Conservation (phyloP, 805 yeast genomes). For the Nakazawaea ishiwadae region DNA sequence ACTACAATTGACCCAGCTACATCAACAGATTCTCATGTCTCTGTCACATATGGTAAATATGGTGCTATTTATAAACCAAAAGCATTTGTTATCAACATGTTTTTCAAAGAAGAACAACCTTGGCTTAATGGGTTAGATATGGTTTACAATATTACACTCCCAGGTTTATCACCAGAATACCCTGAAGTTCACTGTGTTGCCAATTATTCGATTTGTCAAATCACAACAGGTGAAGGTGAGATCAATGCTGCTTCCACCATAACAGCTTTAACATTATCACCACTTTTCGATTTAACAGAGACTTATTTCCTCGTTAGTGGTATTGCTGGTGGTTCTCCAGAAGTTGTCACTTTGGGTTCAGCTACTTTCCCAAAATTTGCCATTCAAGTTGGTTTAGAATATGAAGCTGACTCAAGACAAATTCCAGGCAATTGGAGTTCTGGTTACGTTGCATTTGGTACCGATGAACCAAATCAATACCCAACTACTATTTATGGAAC, state of each 20-base stretch:
- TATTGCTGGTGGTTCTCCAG: conserved; percentile 62
- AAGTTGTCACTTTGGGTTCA: conserved; percentile 51
- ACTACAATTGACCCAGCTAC: conserved; percentile 11
- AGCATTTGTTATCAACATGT: conserved; percentile 52
- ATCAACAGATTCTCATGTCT: conserved; percentile 4
- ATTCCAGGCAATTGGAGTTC: conserved; percentile 50
- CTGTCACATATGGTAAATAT: conserved; percentile 16
- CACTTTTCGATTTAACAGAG: conserved; percentile 51
- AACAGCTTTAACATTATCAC: conserved; percentile 48
- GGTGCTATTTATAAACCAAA: conserved; percentile 45
- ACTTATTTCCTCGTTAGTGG: conserved; percentile 64
- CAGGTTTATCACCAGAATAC: conserved; percentile 61
- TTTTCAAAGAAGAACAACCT: conserved; percentile 44
- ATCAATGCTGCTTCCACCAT: conserved; percentile 60
- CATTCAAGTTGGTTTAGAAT: conserved; percentile 56
- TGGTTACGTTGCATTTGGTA: conserved; percentile 56
- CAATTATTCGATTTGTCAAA: conserved; percentile 50
- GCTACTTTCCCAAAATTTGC: conserved; percentile 59
- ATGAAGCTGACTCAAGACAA: conserved; percentile 51
- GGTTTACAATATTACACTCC: conserved; percentile 50
- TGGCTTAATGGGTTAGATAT: conserved; percentile 48
- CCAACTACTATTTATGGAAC: conserved; percentile 58
- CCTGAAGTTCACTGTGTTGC: conserved; percentile 52
- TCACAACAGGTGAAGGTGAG: conserved; percentile 69
- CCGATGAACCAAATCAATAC: conserved; percentile 41